Base-by-base conservation (phyloP, 2,329 filamentous ascomycete genomes). In the Ceratocystis cacaofunesta region DNA sequence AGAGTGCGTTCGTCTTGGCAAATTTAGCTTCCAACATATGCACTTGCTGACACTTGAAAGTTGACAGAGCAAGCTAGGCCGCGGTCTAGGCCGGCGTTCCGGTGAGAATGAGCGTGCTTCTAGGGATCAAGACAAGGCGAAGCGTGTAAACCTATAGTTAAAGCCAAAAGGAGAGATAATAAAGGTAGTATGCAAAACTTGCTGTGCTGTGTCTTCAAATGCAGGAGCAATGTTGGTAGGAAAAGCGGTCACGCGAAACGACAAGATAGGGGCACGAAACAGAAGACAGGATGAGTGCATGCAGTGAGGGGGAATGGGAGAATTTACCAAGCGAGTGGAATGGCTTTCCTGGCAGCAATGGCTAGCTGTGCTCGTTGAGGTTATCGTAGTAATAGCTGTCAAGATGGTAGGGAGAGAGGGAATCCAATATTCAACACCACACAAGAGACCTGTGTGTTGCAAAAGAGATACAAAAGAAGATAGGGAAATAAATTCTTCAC, bases 91-190 rank as follows among this genome's bases (percentile, higher is more conserved):
- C 55, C 25, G 55, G 55, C 30, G 28, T 58, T 58, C 30, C 55
- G 28, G 7, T 36, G 32, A 58, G 55, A 58, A 58, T 58, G 28
- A 19, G 30, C 30, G 55, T 19, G 28, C 55, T 17, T 17, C 55
- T 36, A 58, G 55, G 55, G 55, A 25, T 36, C 30, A 58, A 58
- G n/a, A 58, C 55, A n/a, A 58, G 55, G 55, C 28, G 55, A 58
- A n/a, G 19, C 55, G 55, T n/a, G 28, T 8, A 32, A 7, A 32
- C 30, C 25, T 28, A 8, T n/a, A 8, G 17, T 30, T 8, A 36
- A 25, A 52, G 8, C 3, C 25, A 36, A 15, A 25, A 58, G 25
- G n/a, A 58, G 28, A 32, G 36, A 15, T 41, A 12, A 41, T 41
- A 41, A 15, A 17, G 0, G 7, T 30, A 7, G 55, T 58, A 19